Base-by-base conservation (phyloP, 2,329 filamentous ascomycete genomes). In the Penicillium sclerotiorum region DNA sequence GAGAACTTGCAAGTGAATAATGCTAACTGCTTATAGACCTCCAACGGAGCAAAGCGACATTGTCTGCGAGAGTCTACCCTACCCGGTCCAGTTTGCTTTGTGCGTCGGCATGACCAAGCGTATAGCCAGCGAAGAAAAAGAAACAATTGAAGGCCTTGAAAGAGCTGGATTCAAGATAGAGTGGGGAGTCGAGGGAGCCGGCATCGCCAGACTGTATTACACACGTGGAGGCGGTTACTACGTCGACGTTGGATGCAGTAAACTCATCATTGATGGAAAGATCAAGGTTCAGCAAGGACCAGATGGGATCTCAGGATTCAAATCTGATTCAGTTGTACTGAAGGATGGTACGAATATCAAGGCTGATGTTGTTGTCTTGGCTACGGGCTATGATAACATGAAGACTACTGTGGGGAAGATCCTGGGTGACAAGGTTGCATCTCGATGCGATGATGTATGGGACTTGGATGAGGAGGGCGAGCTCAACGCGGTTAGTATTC, bases 301-400 rank as follows among this genome's bases (percentile, higher is more conserved):
- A 3, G 33, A 25, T 5, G 33, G 40, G 6, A 49, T 45, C 25
- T n/a, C 17, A 15, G 51, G 61, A 4, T 71, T 75, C 43, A 69
- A 73, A 0, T 59, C 67, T 4, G 62, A 69, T 2, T 76, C 74
- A 2, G 61, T 80, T 6, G 52, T 65, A 9, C 76, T 80, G 39
- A 67, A 66, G 3, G 75, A 80, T 51, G 75, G 73, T 2, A 68
- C 62, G 1, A 62, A 69, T 33, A 45, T 78, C 3, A 59, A 72
- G 4, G 77, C 76, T 2, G 75, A 79, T 47, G 62, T 77, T 45
- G 71, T 80, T 22, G 67, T 80, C 8, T 72, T 77, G 17, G 69
- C 71, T 8, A 79, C 77, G 0, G 77, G 77, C 1, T 79, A 74
- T 56, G 75, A 77, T 47, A 86, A 85, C 61, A 88, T 88, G 84